Evolutionary conservation across 2,329 filamentous ascomycete genomes (phyloP).

Genomic region (Diaporthe sp.): DNA sequence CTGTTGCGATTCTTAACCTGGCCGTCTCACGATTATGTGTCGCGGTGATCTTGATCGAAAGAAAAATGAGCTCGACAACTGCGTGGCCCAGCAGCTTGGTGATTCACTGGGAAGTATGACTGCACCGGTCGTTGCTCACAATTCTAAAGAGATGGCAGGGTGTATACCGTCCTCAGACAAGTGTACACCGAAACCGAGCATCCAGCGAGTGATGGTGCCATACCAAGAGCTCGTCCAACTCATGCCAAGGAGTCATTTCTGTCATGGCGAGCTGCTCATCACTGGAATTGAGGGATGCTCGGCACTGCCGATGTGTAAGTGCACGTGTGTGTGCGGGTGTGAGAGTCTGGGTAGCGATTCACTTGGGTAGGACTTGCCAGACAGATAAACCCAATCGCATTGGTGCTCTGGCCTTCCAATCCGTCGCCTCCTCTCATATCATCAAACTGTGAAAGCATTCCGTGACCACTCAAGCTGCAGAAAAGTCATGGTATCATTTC

Average conservation of each 20-base stretch:
- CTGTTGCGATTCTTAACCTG: neutral
- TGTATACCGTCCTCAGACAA: neutral
- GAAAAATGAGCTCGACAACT: neutral
- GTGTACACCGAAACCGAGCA: no score
- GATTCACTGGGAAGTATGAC: neutral
- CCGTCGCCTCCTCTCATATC: neutral
- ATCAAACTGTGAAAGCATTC: neutral
- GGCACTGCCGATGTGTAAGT: neutral
- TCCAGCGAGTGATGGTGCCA: neutral
- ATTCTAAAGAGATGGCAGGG: neutral
- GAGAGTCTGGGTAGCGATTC: neutral
- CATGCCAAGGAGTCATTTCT: neutral
- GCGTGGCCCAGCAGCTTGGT: neutral
- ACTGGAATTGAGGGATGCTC: neutral
- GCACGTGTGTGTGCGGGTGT: neutral
- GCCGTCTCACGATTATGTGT: neutral
- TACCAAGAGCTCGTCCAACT: neutral
- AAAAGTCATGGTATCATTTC: slow-evolving; percentile 40
- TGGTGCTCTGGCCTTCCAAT: neutral
- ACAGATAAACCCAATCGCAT: neutral
- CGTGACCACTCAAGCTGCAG: neutral
- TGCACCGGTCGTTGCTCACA: neutral
- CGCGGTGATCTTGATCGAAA: neutral
- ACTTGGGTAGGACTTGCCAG: neutral
- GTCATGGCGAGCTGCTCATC: neutral